A percentile compares a stretch with the other conserved stretches of the same genome.
These are phyloP conservation scores for Hyaloperonospora arabidopsidis DNA, from an alignment of 352 stramenopile species.

Conservation along the genomic window DNA sequence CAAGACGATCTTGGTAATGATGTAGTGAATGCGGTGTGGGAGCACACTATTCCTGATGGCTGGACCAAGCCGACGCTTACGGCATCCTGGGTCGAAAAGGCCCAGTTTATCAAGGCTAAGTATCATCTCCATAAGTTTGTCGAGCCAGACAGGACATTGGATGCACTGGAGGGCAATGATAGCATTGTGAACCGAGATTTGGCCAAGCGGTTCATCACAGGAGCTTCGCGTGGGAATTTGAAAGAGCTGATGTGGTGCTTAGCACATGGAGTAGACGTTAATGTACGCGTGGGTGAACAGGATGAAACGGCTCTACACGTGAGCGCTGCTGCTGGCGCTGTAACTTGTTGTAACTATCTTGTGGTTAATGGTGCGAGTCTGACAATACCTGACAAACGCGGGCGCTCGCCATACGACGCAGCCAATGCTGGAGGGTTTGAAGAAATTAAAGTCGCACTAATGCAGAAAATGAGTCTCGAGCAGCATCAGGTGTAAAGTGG, in stretches of 20 bases:
- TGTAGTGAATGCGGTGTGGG: constrained; percentile 61
- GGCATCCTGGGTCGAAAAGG: constrained; percentile 60
- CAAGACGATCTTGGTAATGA: constrained; percentile 65
- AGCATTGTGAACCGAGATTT: constrained; percentile 28
- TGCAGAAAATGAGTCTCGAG: constrained; percentile 65
- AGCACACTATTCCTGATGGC: constrained; percentile 40
- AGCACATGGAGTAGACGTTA: constrained; percentile 75
- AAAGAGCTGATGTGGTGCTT: constrained; percentile 69
- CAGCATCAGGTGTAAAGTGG: constrained; percentile 45
- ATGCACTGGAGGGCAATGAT: constrained; percentile 22
- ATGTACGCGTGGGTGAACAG: constrained; percentile 35
- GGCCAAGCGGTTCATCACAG: constrained; percentile 39
- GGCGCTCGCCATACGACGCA: constrained; percentile 48
- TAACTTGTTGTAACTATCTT: constrained; percentile 65
- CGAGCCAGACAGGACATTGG: constrained; percentile 21
- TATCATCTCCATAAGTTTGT: constrained; percentile 75
- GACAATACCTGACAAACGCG: constrained; percentile 36
- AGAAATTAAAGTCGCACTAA: constrained; percentile 51
- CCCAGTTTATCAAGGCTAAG: constrained; percentile 80
- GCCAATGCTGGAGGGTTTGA: constrained; percentile 56
- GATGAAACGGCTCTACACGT: constrained; percentile 57
- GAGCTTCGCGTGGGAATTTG: constrained; percentile 33
- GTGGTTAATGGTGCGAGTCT: constrained; percentile 74
- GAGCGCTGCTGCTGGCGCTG: constrained; percentile 30
- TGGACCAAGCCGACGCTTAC: constrained; percentile 45